Evolutionary conservation across 257 asterid genomes (phyloP).

Genomic region (Solanum piurae): DNA sequence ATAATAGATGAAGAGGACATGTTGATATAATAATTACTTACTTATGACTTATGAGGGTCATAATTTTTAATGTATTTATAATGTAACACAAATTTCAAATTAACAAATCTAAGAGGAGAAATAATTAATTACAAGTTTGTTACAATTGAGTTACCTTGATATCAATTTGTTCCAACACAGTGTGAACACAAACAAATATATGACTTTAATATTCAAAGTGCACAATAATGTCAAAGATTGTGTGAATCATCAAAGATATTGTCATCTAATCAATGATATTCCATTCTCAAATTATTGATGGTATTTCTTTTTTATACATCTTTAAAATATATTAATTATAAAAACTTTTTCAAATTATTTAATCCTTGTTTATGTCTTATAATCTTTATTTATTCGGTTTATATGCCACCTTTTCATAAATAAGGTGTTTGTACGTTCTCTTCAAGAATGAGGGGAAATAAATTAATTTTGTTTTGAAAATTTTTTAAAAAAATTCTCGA

Average conservation of each 20-base stretch:
- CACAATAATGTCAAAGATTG: not conserved
- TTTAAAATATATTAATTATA: too few species aligned
- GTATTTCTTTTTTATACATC: not conserved
- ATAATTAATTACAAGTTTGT: too few species aligned
- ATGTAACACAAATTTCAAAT: not conserved
- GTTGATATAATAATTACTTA: not conserved
- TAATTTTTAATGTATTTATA: not conserved
- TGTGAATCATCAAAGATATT: not conserved
- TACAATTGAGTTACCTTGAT: not conserved
- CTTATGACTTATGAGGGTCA: not conserved
- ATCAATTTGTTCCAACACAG: not conserved
- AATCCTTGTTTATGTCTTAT: not conserved
- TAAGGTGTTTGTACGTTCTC: not conserved
- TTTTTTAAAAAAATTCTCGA: too few species aligned
- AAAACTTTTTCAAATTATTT: not conserved
- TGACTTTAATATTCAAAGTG: not conserved
- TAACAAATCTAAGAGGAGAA: not conserved
- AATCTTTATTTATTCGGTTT: not conserved
- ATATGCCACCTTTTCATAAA: too few species aligned
- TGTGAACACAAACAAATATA: not conserved
- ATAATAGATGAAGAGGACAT: not conserved
- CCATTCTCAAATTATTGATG: fast-evolving
- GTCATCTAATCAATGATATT: not conserved
- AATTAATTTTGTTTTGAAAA: too few species aligned
- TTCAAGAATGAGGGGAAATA: not conserved